phyloP scores from a whole-genome alignment of 257 asterid species.

The Solanum arcanum region DNA sequence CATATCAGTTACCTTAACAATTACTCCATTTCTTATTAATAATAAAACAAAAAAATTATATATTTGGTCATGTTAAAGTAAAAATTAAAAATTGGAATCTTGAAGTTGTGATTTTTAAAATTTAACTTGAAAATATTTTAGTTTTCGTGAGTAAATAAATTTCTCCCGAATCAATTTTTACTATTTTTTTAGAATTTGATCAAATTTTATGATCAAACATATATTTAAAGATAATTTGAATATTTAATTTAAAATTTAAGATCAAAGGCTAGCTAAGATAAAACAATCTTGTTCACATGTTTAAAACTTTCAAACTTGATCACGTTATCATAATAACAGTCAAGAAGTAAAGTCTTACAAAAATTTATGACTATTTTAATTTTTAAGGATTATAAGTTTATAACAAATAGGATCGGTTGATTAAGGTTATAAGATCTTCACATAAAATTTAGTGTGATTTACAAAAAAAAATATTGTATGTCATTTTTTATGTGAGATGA shows the following conservation, averaged over 20 bases:
- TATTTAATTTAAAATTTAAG: too few species aligned
- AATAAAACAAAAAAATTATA: not conserved
- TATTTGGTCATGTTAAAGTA: not conserved
- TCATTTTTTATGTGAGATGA: too few species aligned
- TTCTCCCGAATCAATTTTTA: not conserved
- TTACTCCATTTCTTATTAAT: not conserved
- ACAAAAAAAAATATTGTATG: too few species aligned
- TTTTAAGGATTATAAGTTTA: not conserved
- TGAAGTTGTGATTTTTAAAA: not conserved
- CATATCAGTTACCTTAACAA: not conserved
- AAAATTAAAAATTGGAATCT: not conserved
- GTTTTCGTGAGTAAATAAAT: not conserved
- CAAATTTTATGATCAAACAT: not conserved
- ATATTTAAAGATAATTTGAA: too few species aligned
- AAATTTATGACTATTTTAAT: not conserved
- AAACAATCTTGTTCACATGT: not conserved
- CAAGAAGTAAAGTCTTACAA: not conserved
- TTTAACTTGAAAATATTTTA: not conserved
- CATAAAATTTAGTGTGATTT: not conserved
- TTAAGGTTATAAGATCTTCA: not conserved
- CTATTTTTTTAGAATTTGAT: too few species aligned
- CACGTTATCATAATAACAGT: not conserved
- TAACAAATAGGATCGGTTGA: not conserved
- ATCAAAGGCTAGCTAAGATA: not conserved
- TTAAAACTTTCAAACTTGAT: too few species aligned